A percentile compares a stretch with the other conserved stretches of the same genome.
phyloP scores from a whole-genome alignment of 2,329 filamentous ascomycete species.

The Scedosporium aurantiacum region DNA sequence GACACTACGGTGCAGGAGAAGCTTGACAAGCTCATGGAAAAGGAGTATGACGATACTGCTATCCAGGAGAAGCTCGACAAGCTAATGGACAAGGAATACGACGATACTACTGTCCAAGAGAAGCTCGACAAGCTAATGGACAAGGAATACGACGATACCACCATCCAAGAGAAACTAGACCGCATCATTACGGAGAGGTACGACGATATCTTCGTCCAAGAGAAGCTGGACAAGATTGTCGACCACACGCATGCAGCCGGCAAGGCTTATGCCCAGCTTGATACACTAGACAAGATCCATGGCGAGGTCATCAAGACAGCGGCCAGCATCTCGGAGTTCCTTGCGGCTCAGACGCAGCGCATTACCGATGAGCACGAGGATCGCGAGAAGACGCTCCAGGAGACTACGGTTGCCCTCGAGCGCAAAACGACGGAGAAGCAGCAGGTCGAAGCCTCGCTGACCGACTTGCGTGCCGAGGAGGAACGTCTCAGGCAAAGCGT shows the following conservation, averaged over 20 bases:
- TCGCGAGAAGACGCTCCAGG: constrained; percentile 67
- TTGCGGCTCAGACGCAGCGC: constrained; percentile 63
- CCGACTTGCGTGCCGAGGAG: constrained; percentile 39
- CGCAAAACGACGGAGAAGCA: constrained; percentile 58
- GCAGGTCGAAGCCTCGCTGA: constrained; percentile 45
- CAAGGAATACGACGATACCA: constrained; percentile 10
- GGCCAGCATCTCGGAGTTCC: constrained; percentile 71
- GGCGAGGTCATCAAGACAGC: constrained; percentile 77
- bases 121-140: not conserved
- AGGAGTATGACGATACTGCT: constrained; percentile 42
- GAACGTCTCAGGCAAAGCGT: constrained; percentile 43
- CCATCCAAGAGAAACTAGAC: constrained; percentile 17
- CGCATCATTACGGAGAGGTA: constrained; percentile 40
- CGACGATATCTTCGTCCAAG: constrained; percentile 31
- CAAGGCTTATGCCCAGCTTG: constrained; percentile 63
- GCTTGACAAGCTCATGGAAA: constrained; percentile 40
- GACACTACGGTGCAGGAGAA: constrained; percentile 10
- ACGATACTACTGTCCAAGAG: not conserved
- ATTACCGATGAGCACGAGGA: constrained; percentile 69
- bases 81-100: constrained; percentile 18
- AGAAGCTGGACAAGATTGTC: constrained; percentile 35
- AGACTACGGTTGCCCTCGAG: constrained; percentile 71
- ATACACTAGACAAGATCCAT: constrained; percentile 80
- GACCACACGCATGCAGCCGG: constrained; percentile 54
- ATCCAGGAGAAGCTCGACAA: constrained; percentile 20